Evolutionary conservation across 768 basidiomycete genomes (phyloP).

Genomic region (Podaxis carcinomalis): DNA sequence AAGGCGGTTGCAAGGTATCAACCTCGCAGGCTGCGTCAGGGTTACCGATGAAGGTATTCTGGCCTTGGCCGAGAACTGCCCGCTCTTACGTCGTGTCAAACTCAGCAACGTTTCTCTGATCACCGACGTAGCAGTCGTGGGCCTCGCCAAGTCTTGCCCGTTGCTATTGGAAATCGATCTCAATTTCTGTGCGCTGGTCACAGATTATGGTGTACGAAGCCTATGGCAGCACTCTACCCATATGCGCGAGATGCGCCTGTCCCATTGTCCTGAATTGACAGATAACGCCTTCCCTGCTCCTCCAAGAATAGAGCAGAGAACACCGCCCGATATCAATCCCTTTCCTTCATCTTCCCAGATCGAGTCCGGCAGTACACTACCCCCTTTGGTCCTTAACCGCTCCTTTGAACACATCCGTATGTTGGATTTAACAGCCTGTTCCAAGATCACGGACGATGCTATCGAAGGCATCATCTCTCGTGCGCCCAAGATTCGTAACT

Average conservation of each 20-base stretch:
- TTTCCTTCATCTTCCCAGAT: conserved; percentile 41
- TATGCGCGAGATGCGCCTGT: conserved; percentile 89
- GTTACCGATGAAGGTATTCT: conserved; percentile 77
- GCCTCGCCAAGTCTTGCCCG: conserved; percentile 75
- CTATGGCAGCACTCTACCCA: conserved; percentile 77
- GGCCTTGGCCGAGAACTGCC: conserved; percentile 71
- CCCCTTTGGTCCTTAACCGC: conserved; percentile 61
- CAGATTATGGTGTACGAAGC: conserved; percentile 74
- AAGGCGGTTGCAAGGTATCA: conserved; percentile 84
- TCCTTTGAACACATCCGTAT: conserved; percentile 84
- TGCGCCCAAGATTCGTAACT: conserved; percentile 79
- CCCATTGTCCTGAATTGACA: conserved; percentile 72
- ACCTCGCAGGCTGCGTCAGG: conserved; percentile 76
- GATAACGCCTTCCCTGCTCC: conserved; percentile 85
- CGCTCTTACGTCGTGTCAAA: conserved; percentile 84
- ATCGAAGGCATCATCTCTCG: conserved; percentile 79
- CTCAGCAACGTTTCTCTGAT: conserved; percentile 71
- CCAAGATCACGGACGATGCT: conserved; percentile 75
- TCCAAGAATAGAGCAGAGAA: conserved; percentile 35
- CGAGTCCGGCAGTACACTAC: conserved; percentile 30
- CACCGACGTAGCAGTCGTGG: conserved; percentile 73
- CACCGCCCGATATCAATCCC: conserved; percentile 32
- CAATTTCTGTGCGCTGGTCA: conserved; percentile 73
- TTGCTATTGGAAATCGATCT: conserved; percentile 94
- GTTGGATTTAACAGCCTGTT: conserved; percentile 88